A percentile compares a stretch with the other conserved stretches of the same genome.
phyloP scores from a whole-genome alignment of 2,329 filamentous ascomycete genomes.

The Alternaria conjuncta region DNA sequence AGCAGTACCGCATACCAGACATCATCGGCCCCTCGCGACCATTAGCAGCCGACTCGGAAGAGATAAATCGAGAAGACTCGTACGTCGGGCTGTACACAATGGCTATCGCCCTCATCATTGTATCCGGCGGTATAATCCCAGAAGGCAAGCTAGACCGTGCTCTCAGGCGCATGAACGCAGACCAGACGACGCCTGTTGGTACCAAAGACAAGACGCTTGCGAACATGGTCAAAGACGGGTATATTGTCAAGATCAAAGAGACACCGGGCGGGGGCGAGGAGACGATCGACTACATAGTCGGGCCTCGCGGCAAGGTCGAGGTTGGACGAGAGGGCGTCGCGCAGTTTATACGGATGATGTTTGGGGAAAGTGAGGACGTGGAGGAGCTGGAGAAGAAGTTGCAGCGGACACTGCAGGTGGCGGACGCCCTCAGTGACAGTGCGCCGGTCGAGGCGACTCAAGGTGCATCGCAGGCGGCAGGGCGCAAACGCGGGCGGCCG shows the following conservation, averaged over 20 bases:
- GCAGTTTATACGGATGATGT: conserved; percentile 63
- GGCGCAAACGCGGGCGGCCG: conserved; percentile 26
- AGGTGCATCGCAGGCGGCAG: conserved; percentile 12
- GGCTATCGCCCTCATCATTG: conserved; percentile 76
- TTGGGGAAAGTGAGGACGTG: conserved; percentile 40
- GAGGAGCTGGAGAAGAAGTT: conserved; percentile 44
- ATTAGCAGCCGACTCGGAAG: conserved; percentile 59
- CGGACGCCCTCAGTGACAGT: conserved; percentile 21
- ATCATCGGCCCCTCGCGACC: conserved; percentile 73
- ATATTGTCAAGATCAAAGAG: conserved; percentile 78
- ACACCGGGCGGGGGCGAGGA: conserved; percentile 75
- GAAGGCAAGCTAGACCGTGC: conserved; percentile 81
- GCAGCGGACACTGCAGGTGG: conserved; percentile 41
- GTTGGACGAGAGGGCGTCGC: conserved; percentile 78
- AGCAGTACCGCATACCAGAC: conserved; percentile 65
- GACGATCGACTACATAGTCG: conserved; percentile 80
- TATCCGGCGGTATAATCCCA: conserved; percentile 73
- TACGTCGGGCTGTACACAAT: conserved; percentile 84
- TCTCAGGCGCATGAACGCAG: conserved; percentile 75
- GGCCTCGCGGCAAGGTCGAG: conserved; percentile 84
- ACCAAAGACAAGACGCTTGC: conserved; percentile 78
- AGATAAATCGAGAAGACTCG: conserved; percentile 70
- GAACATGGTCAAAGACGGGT: conserved; percentile 80
- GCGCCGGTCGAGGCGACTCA: conserved; percentile 7
- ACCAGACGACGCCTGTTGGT: conserved; percentile 73